A percentile compares a stretch with the other conserved stretches of the same genome.
Conservation (phyloP, 2,329 filamentous ascomycete species). For the Penicillium sp. region DNA sequence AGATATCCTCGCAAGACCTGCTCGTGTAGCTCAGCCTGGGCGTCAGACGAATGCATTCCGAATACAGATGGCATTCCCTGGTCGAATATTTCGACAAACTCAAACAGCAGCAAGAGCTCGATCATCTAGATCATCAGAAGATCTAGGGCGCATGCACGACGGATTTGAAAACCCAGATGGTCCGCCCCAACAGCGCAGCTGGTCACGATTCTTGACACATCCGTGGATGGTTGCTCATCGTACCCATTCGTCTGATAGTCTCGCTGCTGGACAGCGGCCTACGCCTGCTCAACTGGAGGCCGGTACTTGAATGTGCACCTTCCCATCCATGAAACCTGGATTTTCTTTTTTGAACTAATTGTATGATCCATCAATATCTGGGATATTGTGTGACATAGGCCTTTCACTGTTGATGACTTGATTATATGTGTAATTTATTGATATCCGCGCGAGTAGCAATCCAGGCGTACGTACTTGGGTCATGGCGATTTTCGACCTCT, state of each 20-base stretch:
- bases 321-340: slow-evolving; percentile 2
- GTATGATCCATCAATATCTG: slow-evolving; percentile 23
- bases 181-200: slow-evolving; percentile 7
- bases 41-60: slow-evolving; percentile 33
- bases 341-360: slow-evolving; percentile 5
- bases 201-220: slow-evolving; percentile 18
- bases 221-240: too few species aligned
- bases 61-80: slow-evolving; percentile 37
- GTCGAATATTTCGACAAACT: slow-evolving; percentile 34
- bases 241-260: too few species aligned
- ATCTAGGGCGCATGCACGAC: neutral
- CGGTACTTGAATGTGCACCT: slow-evolving; percentile 8
- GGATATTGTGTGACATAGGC: slow-evolving; percentile 19
- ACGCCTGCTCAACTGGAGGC: slow-evolving; percentile 25
- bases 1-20: slow-evolving; percentile 29
- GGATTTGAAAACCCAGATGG: neutral
- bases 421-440: slow-evolving; percentile 24
- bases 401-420: slow-evolving; percentile 20
- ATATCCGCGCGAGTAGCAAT: neutral
- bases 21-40: slow-evolving; percentile 37
- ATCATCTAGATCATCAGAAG: slow-evolving; percentile 3
- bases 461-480: neutral
- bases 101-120: slow-evolving; percentile 26
- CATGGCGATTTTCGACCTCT: neutral
- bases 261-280: slow-evolving; percentile 8